These are phyloP conservation scores for Torulaspora gathmanii DNA, from an alignment of 805 yeast genomes.

Conservation along the genomic window DNA sequence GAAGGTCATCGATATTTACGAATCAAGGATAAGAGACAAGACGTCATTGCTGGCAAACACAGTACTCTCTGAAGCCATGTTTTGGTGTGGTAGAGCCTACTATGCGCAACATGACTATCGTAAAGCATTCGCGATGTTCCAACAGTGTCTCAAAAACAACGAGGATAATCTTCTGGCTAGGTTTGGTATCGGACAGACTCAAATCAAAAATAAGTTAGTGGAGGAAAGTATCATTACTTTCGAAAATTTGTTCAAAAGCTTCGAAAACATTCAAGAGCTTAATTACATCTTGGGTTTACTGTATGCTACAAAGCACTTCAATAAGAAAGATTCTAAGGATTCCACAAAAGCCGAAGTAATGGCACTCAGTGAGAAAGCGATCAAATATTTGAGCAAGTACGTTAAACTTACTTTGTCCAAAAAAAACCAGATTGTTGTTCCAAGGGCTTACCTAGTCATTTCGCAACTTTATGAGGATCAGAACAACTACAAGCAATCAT, in stretches of 20 bases:
- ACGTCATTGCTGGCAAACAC: conserved; percentile 35
- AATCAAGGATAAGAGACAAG: conserved; percentile 42
- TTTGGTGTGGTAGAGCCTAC: conserved; percentile 82
- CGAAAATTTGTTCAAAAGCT: conserved; percentile 62
- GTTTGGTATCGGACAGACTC: conserved; percentile 83
- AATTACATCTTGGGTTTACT: conserved; percentile 71
- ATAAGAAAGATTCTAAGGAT: conserved; percentile 19
- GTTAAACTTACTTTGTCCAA: conserved; percentile 53
- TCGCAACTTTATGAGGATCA: conserved; percentile 65
- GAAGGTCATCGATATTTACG: conserved; percentile 53
- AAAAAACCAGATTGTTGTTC: conserved; percentile 51
- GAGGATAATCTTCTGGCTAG: conserved; percentile 64
- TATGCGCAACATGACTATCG: conserved; percentile 57
- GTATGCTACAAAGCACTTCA: conserved; percentile 49
- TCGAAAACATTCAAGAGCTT: conserved; percentile 69
- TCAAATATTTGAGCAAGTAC: conserved; percentile 64
- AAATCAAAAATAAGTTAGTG: conserved; percentile 62
- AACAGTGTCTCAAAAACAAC: conserved; percentile 62
- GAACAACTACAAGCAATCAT: conserved; percentile 58
- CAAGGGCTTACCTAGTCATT: conserved; percentile 63
- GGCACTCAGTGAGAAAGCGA: conserved; percentile 46
- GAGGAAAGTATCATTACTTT: conserved; percentile 85
- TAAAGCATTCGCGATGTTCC: conserved; percentile 68
- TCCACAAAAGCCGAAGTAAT: conserved; percentile 14
- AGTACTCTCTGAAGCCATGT: conserved; percentile 56